Evolutionary conservation across 2,329 filamentous ascomycete species (phyloP).

Genomic region (Xylariaceae sp.): DNA sequence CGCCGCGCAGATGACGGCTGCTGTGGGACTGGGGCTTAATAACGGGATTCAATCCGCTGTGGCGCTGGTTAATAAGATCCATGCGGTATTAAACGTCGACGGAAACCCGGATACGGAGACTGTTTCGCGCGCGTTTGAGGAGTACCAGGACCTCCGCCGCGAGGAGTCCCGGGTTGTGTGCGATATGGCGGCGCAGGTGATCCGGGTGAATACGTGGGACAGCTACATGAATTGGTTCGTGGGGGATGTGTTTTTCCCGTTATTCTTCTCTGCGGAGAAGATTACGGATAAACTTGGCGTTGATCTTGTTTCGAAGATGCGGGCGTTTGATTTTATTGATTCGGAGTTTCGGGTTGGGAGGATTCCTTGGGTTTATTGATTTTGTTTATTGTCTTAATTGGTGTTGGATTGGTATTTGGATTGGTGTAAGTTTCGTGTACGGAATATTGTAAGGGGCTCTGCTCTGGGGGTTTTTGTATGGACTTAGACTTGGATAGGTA

Average conservation of each 20-base stretch:
- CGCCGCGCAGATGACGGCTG: constrained; percentile 15
- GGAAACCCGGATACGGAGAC: not conserved
- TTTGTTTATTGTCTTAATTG: no score
- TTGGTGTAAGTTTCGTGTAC: no score
- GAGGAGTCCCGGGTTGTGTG: constrained; percentile 10
- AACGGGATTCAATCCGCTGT: constrained; percentile 16
- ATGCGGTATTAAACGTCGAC: constrained; percentile 2
- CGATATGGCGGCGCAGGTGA: constrained; percentile 6
- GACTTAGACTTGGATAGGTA: no score
- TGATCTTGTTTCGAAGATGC: constrained; percentile 1
- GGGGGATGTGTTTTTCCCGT: constrained; percentile 11
- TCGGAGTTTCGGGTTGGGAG: constrained; percentile 10
- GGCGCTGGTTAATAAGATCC: constrained; percentile 14
- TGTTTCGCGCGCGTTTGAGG: constrained; percentile 8
- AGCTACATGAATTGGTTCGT: constrained; percentile 16
- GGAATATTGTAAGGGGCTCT: no score
- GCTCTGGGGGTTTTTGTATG: no score
- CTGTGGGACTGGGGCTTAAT: constrained; percentile 17
- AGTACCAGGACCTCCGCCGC: constrained; percentile 16
- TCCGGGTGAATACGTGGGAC: constrained; percentile 18
- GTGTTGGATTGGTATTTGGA: no score
- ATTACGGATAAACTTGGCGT: not conserved
- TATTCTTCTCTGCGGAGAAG: constrained; percentile 6
- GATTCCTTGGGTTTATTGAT: constrained; percentile 11
- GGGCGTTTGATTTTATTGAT: constrained; percentile 15